Base-by-base conservation (phyloP, 371 early-diverging fungal genomes). In the Apophysomyces variabilis region DNA sequence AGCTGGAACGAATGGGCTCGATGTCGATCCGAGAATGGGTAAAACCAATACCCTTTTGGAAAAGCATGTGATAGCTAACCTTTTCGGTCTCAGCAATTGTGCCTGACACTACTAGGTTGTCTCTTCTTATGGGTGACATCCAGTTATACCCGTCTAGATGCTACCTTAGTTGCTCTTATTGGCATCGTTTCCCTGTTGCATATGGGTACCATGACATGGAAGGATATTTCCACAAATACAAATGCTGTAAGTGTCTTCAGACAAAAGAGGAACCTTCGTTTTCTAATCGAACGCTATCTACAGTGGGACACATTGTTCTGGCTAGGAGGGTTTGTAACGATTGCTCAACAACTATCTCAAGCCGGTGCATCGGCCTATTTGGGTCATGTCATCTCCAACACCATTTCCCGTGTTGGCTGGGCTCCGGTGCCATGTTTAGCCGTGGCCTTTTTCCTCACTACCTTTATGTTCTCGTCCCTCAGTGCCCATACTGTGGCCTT, bases 271-370 rank as follows among this genome's bases (percentile, higher is more conserved):
- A 26, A 60, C 39, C n/a, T 54, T 60, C 32, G 35, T 39, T 4
- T 61, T 68, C 75, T 76, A 26, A 26, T 26, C 32, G 3, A 26
- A 26, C 32, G 3, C 32, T 26, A 26, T 26, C 32, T 26, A 38
- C 60, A 82, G 84, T 93, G 94, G 94, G 94, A 94, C 66, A 86
- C 91, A 5, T 83, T 90, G 44, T 92, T 90, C 66, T 94, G 94
- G 93, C 75, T 94, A 3, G 88, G 89, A 16, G 90, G 90, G 9
- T 91, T 94, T 75, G 83, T 94, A 21, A 82, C 91, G 0, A 86
- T 94, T 60, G 92, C 92, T 46, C 86, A 88, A 61, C 92, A 92
- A 67, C 75, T 93, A 3, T 78, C 88, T 14, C 84, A 80, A 18
- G 79, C 90, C 5, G 91, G 92, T 7, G 80, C 92, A 26, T 85